Percentiles rank a stretch among this genome's conserved stretches.
These are phyloP conservation scores for Ophiostoma ips DNA, from an alignment of 2,329 filamentous ascomycete genomes.

Conservation along the genomic window DNA sequence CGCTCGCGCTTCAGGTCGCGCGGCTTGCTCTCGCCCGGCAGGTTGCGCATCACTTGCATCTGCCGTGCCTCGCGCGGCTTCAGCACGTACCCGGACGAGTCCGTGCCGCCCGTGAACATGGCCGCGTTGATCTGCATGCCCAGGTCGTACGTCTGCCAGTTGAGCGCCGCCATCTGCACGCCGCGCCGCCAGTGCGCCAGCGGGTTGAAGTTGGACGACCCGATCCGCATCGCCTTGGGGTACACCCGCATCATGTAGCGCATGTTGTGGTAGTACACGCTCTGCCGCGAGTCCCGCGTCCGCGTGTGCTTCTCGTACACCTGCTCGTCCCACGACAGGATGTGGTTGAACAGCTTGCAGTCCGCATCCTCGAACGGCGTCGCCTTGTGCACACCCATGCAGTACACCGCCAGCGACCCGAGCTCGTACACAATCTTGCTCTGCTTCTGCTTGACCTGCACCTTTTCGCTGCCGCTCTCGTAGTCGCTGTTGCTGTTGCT, in stretches of 20 bases:
- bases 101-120: slow-evolving; percentile 86
- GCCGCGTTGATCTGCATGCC: slow-evolving; percentile 94
- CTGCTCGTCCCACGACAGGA: slow-evolving; percentile 87
- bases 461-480: slow-evolving; percentile 51
- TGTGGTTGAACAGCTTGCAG: slow-evolving; percentile 81
- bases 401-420: slow-evolving; percentile 72
- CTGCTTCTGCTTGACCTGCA: slow-evolving; percentile 42
- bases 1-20: slow-evolving; percentile 55
- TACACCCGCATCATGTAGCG: slow-evolving; percentile 89
- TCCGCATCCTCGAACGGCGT: slow-evolving; percentile 63
- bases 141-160: slow-evolving; percentile 96
- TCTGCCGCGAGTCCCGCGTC: slow-evolving; percentile 58
- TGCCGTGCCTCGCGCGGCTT: slow-evolving; percentile 79
- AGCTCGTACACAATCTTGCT: slow-evolving; percentile 81
- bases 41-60: slow-evolving; percentile 45
- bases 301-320: slow-evolving; percentile 73
- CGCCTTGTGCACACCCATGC: slow-evolving; percentile 59
- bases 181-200: slow-evolving; percentile 87
- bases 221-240: slow-evolving; percentile 66
- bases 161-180: slow-evolving; percentile 94
- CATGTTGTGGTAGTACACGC: slow-evolving; percentile 82
- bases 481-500: slow-evolving; percentile 61
- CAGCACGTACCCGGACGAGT: slow-evolving; percentile 81
- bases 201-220: slow-evolving; percentile 89
- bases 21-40: slow-evolving; percentile 30